Conservation (phyloP, 306 rosid genomes). For the Potentilla sterilis region DNA sequence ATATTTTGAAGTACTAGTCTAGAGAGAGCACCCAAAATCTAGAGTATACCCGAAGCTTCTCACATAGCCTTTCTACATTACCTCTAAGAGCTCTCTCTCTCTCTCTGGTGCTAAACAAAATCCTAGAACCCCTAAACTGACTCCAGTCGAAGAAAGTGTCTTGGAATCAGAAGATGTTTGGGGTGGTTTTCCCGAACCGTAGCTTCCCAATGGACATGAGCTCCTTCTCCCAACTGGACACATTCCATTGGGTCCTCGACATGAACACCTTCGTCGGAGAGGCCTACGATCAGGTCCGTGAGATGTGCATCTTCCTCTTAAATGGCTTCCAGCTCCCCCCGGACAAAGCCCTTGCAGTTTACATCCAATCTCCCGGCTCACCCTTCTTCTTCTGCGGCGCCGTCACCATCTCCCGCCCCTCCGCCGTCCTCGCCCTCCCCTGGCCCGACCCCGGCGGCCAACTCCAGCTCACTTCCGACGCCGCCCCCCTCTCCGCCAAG, state of each 20-base stretch:
- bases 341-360: conserved; percentile 82
- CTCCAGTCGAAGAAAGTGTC: too few species aligned
- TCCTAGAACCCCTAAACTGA: too few species aligned
- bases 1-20: neutral
- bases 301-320: conserved; percentile 79
- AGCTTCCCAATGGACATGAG: conserved; percentile 93
- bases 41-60: neutral
- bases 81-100: neutral
- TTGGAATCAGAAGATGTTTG: conserved; percentile 50
- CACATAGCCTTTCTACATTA: neutral
- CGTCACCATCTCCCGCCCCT: conserved; percentile 67
- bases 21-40: neutral
- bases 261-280: conserved; percentile 89
- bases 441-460: conserved; percentile 82
- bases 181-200: conserved; percentile 88
- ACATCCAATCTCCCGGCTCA: conserved; percentile 86
- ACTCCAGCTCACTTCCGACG: conserved; percentile 64
- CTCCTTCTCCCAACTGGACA: conserved; percentile 84
- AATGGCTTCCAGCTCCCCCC: conserved; percentile 82
- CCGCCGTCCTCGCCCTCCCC: conserved; percentile 60
- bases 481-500: conserved; percentile 69
- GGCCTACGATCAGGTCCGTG: conserved; percentile 70
- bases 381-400: conserved; percentile 79
- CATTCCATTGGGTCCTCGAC: conserved; percentile 90
- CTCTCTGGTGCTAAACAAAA: too few species aligned